These are phyloP conservation scores for Phellopilus nigrolimitatus DNA, from an alignment of 1,284 basidiomycete species.

Conservation along the genomic window DNA sequence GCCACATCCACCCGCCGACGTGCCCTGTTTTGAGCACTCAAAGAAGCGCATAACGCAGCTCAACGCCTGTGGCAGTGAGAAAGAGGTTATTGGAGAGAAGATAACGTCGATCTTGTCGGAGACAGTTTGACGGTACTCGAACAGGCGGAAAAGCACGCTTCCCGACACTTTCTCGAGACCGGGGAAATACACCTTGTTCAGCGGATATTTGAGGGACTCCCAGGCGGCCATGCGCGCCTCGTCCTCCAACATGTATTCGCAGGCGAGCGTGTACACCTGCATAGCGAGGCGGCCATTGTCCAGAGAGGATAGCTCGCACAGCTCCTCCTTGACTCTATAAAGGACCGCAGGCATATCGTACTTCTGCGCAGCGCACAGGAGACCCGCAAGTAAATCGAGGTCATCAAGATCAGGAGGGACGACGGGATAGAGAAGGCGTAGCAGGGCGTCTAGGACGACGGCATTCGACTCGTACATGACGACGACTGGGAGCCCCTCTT, in stretches of 20 bases:
- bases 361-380: background rate
- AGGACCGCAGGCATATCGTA: background rate
- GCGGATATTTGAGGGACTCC: constrained; percentile 9
- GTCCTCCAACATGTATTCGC: constrained; percentile 5
- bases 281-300: background rate
- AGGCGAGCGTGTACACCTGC: constrained; percentile 8
- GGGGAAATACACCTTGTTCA: background rate
- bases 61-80: background rate
- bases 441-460: background rate
- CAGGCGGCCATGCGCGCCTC: constrained; percentile 1
- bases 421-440: constrained; percentile 1
- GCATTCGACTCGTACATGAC: background rate
- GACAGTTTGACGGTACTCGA: constrained; percentile 7
- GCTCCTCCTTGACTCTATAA: background rate
- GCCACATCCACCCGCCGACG: constrained; percentile 6
- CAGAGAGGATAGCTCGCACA: background rate
- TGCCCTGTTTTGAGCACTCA: constrained; percentile 1
- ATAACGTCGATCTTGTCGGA: constrained; percentile 7
- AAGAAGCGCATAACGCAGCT: constrained; percentile 1
- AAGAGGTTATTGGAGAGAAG: constrained; percentile 3
- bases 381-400: background rate
- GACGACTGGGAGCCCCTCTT: background rate
- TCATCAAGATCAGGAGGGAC: background rate
- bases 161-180: constrained; percentile 3
- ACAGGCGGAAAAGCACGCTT: background rate